Conservation (phyloP, 306 rosid species). For the Trifolium fragiferum region DNA sequence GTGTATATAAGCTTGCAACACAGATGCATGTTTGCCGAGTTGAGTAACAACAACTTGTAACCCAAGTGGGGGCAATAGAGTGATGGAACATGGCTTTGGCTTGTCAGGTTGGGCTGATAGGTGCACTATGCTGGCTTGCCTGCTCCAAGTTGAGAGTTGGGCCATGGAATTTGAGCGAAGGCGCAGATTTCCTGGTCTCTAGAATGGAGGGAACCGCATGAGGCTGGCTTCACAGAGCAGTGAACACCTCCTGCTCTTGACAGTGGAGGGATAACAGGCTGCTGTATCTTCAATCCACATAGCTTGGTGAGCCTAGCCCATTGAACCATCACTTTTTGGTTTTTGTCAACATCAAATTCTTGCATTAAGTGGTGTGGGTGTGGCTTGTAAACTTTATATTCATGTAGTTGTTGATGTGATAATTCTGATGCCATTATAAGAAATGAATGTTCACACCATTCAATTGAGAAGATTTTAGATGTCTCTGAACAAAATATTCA, state of each 20-base stretch:
- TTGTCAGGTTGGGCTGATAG: neutral
- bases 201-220: neutral
- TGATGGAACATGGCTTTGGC: constrained; percentile 2
- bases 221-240: constrained; percentile 11
- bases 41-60: neutral
- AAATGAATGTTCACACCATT: too few relatives aligned
- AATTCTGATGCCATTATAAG: too few relatives aligned
- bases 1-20: neutral
- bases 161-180: neutral
- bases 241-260: neutral
- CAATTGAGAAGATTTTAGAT: too few relatives aligned
- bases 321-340: neutral
- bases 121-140: neutral
- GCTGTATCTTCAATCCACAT: neutral
- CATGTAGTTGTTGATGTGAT: too few relatives aligned
- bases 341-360: neutral
- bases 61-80: neutral
- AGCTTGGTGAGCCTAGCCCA: neutral
- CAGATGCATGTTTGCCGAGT: fast-evolving
- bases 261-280: constrained; percentile 5
- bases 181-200: neutral
- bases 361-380: too few relatives aligned
- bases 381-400: too few relatives aligned
- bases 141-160: neutral
- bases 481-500: too few relatives aligned